Percentiles rank a stretch among this genome's conserved stretches.
phyloP scores from a whole-genome alignment of 495 filamentous ascomycete genomes.

The Aspergillus sparsus region DNA sequence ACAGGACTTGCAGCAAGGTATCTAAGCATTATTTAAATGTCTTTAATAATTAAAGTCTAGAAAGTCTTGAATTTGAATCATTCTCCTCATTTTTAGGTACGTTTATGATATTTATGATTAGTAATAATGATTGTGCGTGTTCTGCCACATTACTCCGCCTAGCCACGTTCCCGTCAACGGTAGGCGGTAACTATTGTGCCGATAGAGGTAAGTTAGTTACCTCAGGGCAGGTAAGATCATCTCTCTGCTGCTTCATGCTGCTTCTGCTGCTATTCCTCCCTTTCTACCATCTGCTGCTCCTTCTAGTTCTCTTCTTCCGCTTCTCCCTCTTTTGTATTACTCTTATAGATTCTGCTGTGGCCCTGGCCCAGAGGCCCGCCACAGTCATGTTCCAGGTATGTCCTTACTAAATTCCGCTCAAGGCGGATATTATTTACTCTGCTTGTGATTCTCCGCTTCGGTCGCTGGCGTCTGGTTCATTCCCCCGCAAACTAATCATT shows the following conservation, averaged over 20 bases:
- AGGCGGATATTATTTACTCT: conserved; percentile 12
- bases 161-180: background rate
- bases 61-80: no score
- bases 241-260: conserved; percentile 23
- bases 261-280: conserved; percentile 27
- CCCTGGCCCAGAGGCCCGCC: conserved; percentile 37
- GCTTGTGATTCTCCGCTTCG: conserved; percentile 1
- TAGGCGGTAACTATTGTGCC: no score
- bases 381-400: conserved; percentile 53
- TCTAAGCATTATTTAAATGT: no score
- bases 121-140: no score
- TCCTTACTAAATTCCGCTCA: conserved; percentile 1
- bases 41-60: no score
- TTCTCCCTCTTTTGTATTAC: conserved; percentile 26
- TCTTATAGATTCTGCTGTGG: conserved; percentile 31
- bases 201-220: no score
- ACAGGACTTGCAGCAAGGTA: no score
- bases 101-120: no score
- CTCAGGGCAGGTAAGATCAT: background rate
- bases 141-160: background rate
- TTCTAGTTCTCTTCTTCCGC: conserved; percentile 23
- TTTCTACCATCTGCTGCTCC: conserved; percentile 23
- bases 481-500: background rate
- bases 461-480: background rate
- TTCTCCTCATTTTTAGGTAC: no score